Conservation (phyloP, 2,329 filamentous ascomycete species). For the Colletotrichum phormii region DNA sequence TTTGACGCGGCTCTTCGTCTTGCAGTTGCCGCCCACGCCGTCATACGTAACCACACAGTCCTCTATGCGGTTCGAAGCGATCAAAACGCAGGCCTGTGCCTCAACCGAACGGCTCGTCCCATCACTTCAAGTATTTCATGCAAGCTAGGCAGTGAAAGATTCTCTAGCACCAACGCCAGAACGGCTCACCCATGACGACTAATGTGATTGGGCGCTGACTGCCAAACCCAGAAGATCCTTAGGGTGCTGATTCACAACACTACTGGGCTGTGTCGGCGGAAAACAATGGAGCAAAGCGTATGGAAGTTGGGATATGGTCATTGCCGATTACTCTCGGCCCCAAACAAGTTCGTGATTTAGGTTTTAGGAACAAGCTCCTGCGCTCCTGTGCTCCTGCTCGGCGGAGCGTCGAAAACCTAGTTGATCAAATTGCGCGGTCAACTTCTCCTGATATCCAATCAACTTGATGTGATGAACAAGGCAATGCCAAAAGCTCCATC, state of each 20-base stretch:
- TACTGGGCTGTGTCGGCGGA: neutral
- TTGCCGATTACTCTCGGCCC: neutral
- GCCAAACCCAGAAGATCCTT: neutral
- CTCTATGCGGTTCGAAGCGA: conserved; percentile 15
- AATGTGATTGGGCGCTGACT: conserved; percentile 1
- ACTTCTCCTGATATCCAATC: neutral
- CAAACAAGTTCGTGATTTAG: neutral
- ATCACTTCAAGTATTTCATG: conserved; percentile 4
- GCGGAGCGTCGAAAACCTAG: conserved; percentile 12
- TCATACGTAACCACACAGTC: conserved; percentile 20
- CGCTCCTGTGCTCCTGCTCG: conserved; percentile 9
- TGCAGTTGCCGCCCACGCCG: neutral
- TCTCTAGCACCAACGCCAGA: neutral
- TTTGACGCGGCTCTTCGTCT: neutral
- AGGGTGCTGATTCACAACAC: neutral
- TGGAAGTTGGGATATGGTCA: neutral
- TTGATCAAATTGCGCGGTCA: conserved; percentile 8
- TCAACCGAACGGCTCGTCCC: conserved; percentile 27
- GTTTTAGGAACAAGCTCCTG: conserved; percentile 1
- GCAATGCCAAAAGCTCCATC: neutral
- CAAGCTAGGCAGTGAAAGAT: neutral
- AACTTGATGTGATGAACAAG: neutral
- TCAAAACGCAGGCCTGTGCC: conserved; percentile 8
- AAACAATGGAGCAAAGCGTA: neutral
- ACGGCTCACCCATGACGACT: neutral